Percentiles rank a stretch among this genome's conserved stretches.
Evolutionary conservation across 2,329 filamentous ascomycete species (phyloP).

Genomic region (Colletotrichum magnum): DNA sequence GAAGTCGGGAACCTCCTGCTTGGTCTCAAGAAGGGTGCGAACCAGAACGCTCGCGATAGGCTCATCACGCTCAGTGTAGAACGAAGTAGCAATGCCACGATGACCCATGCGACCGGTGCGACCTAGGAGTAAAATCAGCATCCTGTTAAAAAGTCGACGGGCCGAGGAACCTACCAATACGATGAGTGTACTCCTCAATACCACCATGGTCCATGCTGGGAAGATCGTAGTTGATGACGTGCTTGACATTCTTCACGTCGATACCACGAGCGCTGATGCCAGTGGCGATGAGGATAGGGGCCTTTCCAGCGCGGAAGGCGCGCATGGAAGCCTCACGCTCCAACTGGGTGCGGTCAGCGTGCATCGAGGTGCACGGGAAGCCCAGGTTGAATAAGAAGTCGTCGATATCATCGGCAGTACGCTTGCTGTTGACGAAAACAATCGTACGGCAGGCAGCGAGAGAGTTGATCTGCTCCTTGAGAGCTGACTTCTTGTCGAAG

Average conservation of each 20-base stretch:
- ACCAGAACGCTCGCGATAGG: constrained; percentile 81
- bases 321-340: constrained; percentile 95
- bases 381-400: constrained; percentile 87
- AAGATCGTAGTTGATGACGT: constrained; percentile 95
- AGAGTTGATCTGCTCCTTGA: constrained; percentile 80
- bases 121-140: constrained; percentile 61
- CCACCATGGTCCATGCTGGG: constrained; percentile 83
- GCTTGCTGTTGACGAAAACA: constrained; percentile 90
- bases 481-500: constrained; percentile 75
- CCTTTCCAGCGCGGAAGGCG: constrained; percentile 81
- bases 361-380: constrained; percentile 89
- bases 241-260: constrained; percentile 87
- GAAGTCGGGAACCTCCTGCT: constrained; percentile 87
- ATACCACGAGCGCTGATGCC: constrained; percentile 90
- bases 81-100: constrained; percentile 86
- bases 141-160: not conserved
- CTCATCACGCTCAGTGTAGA: constrained; percentile 86
- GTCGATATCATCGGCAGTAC: constrained; percentile 84
- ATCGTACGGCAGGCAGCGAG: constrained; percentile 83
- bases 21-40: constrained; percentile 84
- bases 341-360: constrained; percentile 86
- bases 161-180: constrained; percentile 77
- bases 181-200: constrained; percentile 93
- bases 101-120: constrained; percentile 96
- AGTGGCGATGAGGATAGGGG: constrained; percentile 88